Evolutionary conservation across 306 rosid genomes (phyloP).

Genomic region (Luffa aegyptiaca): DNA sequence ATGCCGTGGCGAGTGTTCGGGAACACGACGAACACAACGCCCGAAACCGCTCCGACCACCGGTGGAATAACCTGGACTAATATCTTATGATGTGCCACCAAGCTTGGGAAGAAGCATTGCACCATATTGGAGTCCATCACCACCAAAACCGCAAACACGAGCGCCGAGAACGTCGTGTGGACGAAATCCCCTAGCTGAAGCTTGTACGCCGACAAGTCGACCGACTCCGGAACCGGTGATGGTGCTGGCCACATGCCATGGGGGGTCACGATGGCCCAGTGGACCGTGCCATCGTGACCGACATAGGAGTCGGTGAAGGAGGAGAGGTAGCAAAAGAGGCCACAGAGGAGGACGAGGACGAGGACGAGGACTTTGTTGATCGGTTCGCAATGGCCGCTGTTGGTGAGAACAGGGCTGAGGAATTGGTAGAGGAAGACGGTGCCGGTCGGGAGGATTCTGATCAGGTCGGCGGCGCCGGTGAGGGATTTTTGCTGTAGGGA

Average conservation of each 20-base stretch:
- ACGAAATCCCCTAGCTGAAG: slow-evolving; percentile 17
- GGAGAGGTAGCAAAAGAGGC: slow-evolving; percentile 21
- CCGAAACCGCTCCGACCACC: slow-evolving; percentile 22
- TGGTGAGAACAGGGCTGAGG: slow-evolving; percentile 30
- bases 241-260: slow-evolving; percentile 3
- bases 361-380: slow-evolving; percentile 21
- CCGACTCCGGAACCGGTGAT: neutral
- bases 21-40: slow-evolving; percentile 30
- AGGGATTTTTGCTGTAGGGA: slow-evolving; percentile 6
- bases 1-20: slow-evolving; percentile 41
- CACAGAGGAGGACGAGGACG: neutral
- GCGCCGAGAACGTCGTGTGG: slow-evolving; percentile 22
- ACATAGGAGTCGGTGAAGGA: slow-evolving; percentile 27
- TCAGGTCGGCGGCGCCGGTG: slow-evolving; percentile 24
- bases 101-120: slow-evolving; percentile 24
- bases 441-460: slow-evolving; percentile 31
- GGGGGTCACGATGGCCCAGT: slow-evolving; percentile 20
- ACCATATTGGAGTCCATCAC: slow-evolving; percentile 25
- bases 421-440: slow-evolving; percentile 25
- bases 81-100: neutral
- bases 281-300: slow-evolving; percentile 8
- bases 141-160: slow-evolving; percentile 41
- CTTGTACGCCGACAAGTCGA: slow-evolving; percentile 2
- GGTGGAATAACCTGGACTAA: slow-evolving; percentile 26
- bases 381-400: slow-evolving; percentile 27